Evolutionary conservation across 2,329 filamentous ascomycete genomes (phyloP).

Genomic region (Ophiostoma ips): DNA sequence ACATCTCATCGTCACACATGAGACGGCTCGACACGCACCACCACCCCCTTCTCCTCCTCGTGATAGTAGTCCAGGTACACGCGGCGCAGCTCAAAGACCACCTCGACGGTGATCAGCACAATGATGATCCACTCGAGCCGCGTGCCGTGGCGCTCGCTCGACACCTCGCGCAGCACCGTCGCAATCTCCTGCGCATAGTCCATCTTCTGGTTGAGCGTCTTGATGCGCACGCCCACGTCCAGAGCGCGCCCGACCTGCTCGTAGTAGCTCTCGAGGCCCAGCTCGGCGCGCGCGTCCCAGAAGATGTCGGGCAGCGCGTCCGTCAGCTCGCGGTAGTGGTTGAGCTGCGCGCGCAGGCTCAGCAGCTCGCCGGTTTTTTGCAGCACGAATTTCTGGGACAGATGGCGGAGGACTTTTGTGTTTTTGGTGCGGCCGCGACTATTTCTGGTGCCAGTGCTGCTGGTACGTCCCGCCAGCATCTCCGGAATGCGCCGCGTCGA

Average conservation of each 20-base stretch:
- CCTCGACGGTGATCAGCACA: conserved; percentile 80
- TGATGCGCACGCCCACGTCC: conserved; percentile 84
- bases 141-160: conserved; percentile 81
- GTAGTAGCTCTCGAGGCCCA: conserved; percentile 88
- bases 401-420: conserved; percentile 29
- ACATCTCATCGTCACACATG: too few species aligned
- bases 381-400: conserved; percentile 67
- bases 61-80: conserved; percentile 36
- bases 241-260: conserved; percentile 82
- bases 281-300: conserved; percentile 82
- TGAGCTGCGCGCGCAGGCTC: conserved; percentile 78
- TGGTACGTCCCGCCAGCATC: conserved; percentile 47
- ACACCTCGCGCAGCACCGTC: conserved; percentile 69
- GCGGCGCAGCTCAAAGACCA: conserved; percentile 69
- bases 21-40: too few species aligned
- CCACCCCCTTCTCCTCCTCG: not conserved
- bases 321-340: conserved; percentile 92
- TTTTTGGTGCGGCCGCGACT: not conserved
- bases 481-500: conserved; percentile 72
- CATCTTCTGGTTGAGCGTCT: conserved; percentile 89
- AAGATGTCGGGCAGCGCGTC: conserved; percentile 92
- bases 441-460: not conserved
- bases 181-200: conserved; percentile 96
- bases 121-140: conserved; percentile 95
- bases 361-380: conserved; percentile 89